Conservation (phyloP, 202 grass and related monocot genomes). For the Musa balbisiana region DNA sequence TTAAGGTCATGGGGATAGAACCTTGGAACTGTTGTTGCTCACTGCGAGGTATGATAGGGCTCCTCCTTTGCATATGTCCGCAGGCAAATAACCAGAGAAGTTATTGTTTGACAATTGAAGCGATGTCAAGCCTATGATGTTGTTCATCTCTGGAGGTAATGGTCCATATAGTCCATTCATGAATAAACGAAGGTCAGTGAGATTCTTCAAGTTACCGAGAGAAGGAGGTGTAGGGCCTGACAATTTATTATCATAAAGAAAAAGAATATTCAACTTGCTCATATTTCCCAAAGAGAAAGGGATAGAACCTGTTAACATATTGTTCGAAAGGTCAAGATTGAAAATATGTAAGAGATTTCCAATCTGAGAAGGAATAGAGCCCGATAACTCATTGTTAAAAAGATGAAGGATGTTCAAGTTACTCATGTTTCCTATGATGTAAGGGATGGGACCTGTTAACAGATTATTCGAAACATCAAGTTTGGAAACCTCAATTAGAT, state of each 20-base stretch:
- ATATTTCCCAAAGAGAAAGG: background rate
- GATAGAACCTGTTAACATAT: conserved; percentile 10
- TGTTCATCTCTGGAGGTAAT: background rate
- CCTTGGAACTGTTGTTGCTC: too few relatives aligned
- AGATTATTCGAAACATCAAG: too few relatives aligned
- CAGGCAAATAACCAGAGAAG: background rate
- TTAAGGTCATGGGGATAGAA: background rate
- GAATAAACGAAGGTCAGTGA: background rate
- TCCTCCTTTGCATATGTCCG: conserved; percentile 5
- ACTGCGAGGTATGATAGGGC: background rate
- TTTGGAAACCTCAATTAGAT: too few relatives aligned
- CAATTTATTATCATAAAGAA: too few relatives aligned
- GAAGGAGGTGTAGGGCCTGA: too few relatives aligned
- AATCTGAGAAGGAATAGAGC: background rate
- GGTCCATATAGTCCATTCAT: background rate
- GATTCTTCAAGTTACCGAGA: too few relatives aligned
- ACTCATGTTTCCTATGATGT: too few relatives aligned
- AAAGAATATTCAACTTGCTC: background rate
- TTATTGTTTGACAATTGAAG: background rate
- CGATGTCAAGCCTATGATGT: too few relatives aligned
- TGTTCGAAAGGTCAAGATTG: background rate
- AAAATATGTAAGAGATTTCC: background rate
- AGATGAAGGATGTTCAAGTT: background rate
- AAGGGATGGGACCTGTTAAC: too few relatives aligned
- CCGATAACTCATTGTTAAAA: background rate